phyloP scores from a whole-genome alignment of 352 stramenopile genomes.

The Globisporangium emineosum region DNA sequence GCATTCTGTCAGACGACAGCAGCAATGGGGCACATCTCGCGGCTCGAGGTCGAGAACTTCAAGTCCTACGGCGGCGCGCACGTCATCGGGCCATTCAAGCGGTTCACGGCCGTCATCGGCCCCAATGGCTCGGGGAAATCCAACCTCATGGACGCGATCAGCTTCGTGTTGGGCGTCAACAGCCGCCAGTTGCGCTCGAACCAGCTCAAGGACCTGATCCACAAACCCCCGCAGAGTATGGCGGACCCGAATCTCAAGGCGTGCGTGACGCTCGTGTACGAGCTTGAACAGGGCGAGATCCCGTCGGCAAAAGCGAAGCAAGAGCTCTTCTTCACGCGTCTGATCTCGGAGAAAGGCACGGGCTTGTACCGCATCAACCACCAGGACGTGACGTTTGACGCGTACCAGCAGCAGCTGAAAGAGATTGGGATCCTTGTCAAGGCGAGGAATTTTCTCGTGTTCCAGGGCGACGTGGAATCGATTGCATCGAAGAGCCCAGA shows the following conservation, averaged over 20 bases:
- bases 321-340: constrained; percentile 91
- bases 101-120: constrained; percentile 98
- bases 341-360: constrained; percentile 90
- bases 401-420: constrained; percentile 93
- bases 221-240: constrained; percentile 66
- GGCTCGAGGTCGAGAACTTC: constrained; percentile 99
- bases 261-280: constrained; percentile 95
- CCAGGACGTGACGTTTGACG: constrained; percentile 83
- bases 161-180: constrained; percentile 97
- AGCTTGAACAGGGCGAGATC: constrained; percentile 65
- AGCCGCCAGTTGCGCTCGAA: constrained; percentile 94
- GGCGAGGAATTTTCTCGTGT: constrained; percentile 99
- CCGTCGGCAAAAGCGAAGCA: constrained; percentile 34
- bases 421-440: constrained; percentile 98
- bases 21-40: constrained; percentile 83
- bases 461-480: constrained; percentile 98
- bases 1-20: no score
- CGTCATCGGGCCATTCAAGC: constrained; percentile 95
- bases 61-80: constrained; percentile 96
- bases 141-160: constrained; percentile 96
- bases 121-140: constrained; percentile 96
- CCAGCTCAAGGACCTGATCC: constrained; percentile 97
- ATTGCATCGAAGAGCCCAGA: constrained; percentile 95
- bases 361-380: constrained; percentile 82
- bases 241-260: constrained; percentile 43